Evolutionary conservation across 2,329 filamentous ascomycete genomes (phyloP).

Genomic region (Arthrobotrys pseudoclavata): DNA sequence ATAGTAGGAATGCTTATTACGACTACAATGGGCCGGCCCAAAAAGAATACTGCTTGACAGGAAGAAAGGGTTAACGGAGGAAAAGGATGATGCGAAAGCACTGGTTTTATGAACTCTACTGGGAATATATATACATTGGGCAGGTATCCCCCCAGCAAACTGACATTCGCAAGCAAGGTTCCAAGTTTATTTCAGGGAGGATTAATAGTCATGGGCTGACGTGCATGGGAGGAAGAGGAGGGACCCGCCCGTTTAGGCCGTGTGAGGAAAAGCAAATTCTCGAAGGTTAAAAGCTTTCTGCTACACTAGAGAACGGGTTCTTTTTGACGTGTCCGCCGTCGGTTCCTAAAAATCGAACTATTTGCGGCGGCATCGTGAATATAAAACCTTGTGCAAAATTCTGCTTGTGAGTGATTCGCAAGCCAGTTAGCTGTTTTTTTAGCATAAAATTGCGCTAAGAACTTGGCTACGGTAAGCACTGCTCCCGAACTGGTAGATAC

Average conservation of each 20-base stretch:
- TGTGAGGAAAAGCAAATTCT: conserved; percentile 41
- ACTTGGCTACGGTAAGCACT: conserved; percentile 30
- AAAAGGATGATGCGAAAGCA: conserved; percentile 21
- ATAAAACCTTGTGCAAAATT: not conserved
- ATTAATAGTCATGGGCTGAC: conserved; percentile 43
- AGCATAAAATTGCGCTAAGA: conserved; percentile 39
- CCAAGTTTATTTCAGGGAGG: conserved; percentile 56
- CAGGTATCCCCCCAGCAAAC: conserved; percentile 29
- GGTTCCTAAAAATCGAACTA: conserved; percentile 16
- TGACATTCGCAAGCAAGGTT: conserved; percentile 37
- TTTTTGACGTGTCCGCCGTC: conserved; percentile 35
- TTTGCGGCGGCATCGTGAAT: conserved; percentile 2
- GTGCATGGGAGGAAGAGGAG: conserved; percentile 31
- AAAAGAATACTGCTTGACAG: conserved; percentile 16
- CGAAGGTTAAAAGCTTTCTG: conserved; percentile 31
- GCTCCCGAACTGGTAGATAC: conserved; percentile 19
- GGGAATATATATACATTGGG: conserved; percentile 45
- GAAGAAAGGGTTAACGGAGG: conserved; percentile 6
- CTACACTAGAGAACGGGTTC: conserved; percentile 7
- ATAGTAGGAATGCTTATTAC: conserved; percentile 32
- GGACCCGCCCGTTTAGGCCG: conserved; percentile 25
- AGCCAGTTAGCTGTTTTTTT: not conserved
- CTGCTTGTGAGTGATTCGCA: conserved; percentile 12
- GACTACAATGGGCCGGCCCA: conserved; percentile 51
- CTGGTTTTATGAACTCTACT: conserved; percentile 24